These are phyloP conservation scores for Bryoerythrophyllum caledonicum DNA, from an alignment of 225 moss, liverwort and hornwort genomes.

Conservation along the genomic window DNA sequence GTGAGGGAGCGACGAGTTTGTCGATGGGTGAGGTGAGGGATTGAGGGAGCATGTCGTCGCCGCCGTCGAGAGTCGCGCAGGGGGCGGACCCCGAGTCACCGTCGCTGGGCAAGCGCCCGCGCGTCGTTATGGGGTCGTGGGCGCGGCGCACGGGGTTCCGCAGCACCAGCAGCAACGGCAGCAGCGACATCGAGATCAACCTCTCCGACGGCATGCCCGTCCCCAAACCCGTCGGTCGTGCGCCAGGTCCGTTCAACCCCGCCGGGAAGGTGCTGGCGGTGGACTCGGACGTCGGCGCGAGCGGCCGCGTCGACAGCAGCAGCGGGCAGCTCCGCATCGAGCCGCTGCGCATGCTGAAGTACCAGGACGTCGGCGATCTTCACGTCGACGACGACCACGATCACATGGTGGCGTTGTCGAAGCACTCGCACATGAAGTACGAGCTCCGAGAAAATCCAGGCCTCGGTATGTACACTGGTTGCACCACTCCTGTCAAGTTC, in stretches of 20 bases:
- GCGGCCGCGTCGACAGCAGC: slow-evolving; percentile 28
- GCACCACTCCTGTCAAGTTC: too few relatives aligned
- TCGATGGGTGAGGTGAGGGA: not conserved
- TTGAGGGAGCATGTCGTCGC: slow-evolving; percentile 28
- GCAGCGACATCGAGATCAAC: slow-evolving; percentile 44
- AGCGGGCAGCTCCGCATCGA: slow-evolving; percentile 57
- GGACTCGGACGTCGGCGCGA: slow-evolving; percentile 18
- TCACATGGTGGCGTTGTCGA: slow-evolving; percentile 41
- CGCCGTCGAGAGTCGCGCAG: slow-evolving; percentile 38
- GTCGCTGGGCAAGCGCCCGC: slow-evolving; percentile 32
- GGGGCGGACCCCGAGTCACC: slow-evolving; percentile 40
- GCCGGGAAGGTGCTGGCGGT: slow-evolving; percentile 24
- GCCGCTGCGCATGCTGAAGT: slow-evolving; percentile 54
- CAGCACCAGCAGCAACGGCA: slow-evolving; percentile 15
- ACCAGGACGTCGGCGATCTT: slow-evolving; percentile 42
- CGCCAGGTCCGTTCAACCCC: slow-evolving; percentile 49
- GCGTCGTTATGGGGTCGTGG: slow-evolving; percentile 42
- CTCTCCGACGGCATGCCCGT: slow-evolving; percentile 34
- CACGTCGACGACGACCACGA: slow-evolving; percentile 45
- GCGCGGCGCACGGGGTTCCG: slow-evolving; percentile 49
- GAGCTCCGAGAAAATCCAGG: slow-evolving; percentile 88
- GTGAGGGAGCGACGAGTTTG: not conserved
- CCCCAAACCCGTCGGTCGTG: slow-evolving; percentile 18
- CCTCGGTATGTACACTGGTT: slow-evolving; percentile 36
- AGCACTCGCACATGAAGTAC: slow-evolving; percentile 90